phyloP scores from a whole-genome alignment of 208 protist species.

The Acanthamoeba triangularis region DNA sequence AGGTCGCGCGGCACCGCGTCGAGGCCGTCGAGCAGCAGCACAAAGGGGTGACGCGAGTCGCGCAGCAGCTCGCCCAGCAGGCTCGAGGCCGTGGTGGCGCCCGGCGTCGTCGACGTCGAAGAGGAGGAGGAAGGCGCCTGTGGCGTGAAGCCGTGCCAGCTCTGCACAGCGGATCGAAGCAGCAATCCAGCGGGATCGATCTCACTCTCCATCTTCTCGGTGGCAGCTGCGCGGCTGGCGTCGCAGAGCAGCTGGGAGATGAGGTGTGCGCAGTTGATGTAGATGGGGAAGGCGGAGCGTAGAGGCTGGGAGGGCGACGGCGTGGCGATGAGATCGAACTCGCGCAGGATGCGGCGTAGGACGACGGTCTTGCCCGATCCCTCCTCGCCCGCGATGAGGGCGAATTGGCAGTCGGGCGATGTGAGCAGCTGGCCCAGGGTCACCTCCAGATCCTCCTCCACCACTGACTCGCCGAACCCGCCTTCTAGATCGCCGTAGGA shows the following conservation, averaged over 20 bases:
- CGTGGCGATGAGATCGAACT: not conserved
- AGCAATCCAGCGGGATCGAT: not conserved
- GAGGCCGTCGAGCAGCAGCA: conserved; percentile 32
- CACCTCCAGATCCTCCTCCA: conserved; percentile 18
- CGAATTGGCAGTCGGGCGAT: conserved; percentile 31
- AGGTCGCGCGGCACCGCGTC: conserved; percentile 6
- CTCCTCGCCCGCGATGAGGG: conserved; percentile 21
- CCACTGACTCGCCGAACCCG: conserved; percentile 19
- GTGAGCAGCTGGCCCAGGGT: conserved; percentile 30
- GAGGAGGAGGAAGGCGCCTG: not conserved
- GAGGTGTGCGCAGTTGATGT: conserved; percentile 34
- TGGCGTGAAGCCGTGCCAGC: not conserved
- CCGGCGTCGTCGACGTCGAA: not conserved
- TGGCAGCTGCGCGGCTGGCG: not conserved
- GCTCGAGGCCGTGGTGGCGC: not conserved
- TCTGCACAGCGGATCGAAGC: not conserved
- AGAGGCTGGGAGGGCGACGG: conserved; percentile 4
- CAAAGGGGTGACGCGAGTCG: not conserved
- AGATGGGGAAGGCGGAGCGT: not conserved
- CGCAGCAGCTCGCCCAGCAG: conserved; percentile 44
- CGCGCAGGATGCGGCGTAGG: conserved; percentile 26
- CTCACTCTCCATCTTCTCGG: not conserved
- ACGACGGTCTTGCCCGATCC: conserved; percentile 13
- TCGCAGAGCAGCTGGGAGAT: not conserved
- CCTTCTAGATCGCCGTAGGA: conserved; percentile 6